Base-by-base conservation (phyloP, 352 stramenopile genomes). In the Thalassiosira oceanica region DNA sequence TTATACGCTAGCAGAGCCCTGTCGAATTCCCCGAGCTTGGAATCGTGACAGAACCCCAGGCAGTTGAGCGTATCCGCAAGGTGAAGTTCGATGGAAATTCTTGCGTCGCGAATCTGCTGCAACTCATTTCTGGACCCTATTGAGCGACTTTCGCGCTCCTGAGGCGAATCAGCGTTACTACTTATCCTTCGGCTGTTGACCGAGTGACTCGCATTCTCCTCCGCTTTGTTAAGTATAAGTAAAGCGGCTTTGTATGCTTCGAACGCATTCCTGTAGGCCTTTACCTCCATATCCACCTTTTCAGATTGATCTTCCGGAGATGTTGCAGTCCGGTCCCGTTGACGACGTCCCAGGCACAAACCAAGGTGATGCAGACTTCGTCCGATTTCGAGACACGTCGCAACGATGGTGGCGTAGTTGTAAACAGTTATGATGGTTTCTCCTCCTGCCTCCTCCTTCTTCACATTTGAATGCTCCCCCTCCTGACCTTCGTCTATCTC, bases 1-100 rank as follows among this genome's bases (percentile, higher is more conserved):
- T 63, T 46, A 49, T 86, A 86, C 31, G 71, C 72, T 56, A 75
- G 69, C 26, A 86, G 52, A 15, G 72, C 57, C 27, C 66, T 64
- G 15, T 76, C 58, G 27, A 63, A 79, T 31, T 86, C 72, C 7
- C 21, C 49, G 21, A 73, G 26, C 33, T 86, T 86, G 11, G 63
- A 61, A 48, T 86, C 77, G 39, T 83, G 68, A 45, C 67, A 81
- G 50, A 76, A 86, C 18, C 72, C 77, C 8, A 86, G 54, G 29
- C 65, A 80, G 54, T 54, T 86, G 7, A 83, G 46, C 23, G 73
- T 79, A 36, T 86, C 77, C 20, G 72, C 72, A 26, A 83, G 61
- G 63, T 86, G 71, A 33, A 86, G 64, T 37, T 86, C 72, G 31
- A 81, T 63, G 11, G 77, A 73, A 6, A 80, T 55, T 57, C 72